These are phyloP conservation scores for Allium cepa DNA, from an alignment of 106 monocot genomes.

Conservation along the genomic window DNA sequence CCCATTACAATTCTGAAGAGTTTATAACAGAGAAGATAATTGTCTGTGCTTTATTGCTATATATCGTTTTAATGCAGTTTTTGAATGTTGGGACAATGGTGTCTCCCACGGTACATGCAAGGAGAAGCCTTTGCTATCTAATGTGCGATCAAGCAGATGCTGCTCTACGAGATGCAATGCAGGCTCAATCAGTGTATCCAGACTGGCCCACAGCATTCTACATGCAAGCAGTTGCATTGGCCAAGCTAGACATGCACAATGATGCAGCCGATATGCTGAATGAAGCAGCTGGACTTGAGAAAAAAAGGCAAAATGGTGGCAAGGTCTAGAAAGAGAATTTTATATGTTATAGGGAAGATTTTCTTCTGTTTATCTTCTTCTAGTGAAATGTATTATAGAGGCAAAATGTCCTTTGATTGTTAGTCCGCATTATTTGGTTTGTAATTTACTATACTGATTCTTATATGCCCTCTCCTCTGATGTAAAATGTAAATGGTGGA, in stretches of 20 bases:
- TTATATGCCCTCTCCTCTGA: too few species aligned
- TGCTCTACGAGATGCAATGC: slow-evolving; percentile 27
- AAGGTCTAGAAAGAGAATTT: background rate
- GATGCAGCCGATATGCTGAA: slow-evolving; percentile 21
- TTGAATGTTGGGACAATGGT: slow-evolving; percentile 24
- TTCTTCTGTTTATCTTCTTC: too few species aligned
- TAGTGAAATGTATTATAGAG: too few species aligned
- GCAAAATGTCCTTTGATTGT: too few species aligned
- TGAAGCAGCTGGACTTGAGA: slow-evolving; percentile 22
- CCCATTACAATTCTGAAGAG: too few species aligned
- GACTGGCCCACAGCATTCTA: slow-evolving; percentile 36
- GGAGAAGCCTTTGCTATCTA: slow-evolving; percentile 23
- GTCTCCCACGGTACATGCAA: slow-evolving; percentile 24
- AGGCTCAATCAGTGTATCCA: slow-evolving; percentile 22
- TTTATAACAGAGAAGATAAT: too few species aligned
- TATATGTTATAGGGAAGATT: too few species aligned
- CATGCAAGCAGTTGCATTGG: slow-evolving; percentile 24
- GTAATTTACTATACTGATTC: too few species aligned
- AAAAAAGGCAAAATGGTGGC: slow-evolving; percentile 21
- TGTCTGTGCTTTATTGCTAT: too few species aligned
- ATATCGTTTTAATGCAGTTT: slow-evolving; percentile 5
- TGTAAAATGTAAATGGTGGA: too few species aligned
- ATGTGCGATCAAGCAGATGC: slow-evolving; percentile 23
- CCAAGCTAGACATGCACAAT: slow-evolving; percentile 25
- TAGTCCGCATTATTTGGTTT: too few species aligned